A percentile compares a stretch with the other conserved stretches of the same genome.
Evolutionary conservation across 331 rosid genomes (phyloP).

Genomic region (Dryas integrifolia): DNA sequence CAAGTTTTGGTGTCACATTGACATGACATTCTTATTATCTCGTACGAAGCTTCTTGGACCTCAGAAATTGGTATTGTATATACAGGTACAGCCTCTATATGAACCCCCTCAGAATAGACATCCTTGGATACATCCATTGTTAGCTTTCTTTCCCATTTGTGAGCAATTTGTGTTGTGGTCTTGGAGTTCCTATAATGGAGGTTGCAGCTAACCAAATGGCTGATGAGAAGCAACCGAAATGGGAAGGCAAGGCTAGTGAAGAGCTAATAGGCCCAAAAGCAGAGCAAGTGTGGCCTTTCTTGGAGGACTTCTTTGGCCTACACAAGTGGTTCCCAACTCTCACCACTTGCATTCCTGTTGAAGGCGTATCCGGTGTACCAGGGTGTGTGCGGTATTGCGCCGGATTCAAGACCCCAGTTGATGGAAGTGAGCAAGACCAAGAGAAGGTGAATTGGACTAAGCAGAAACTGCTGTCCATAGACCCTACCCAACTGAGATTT

Average conservation of each 20-base stretch:
- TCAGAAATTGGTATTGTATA: too few species aligned
- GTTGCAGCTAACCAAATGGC: slow-evolving; percentile 15
- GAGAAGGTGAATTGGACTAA: slow-evolving; percentile 47
- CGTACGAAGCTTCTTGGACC: too few species aligned
- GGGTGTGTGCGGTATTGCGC: slow-evolving; percentile 62
- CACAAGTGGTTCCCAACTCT: slow-evolving; percentile 57
- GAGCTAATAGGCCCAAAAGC: slow-evolving; percentile 31
- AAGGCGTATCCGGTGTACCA: slow-evolving; percentile 44
- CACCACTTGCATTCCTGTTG: slow-evolving; percentile 40
- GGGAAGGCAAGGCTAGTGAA: slow-evolving; percentile 47
- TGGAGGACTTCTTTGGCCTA: slow-evolving; percentile 63
- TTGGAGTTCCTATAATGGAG: not conserved
- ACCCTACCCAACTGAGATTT: slow-evolving; percentile 24
- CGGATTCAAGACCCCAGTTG: slow-evolving; percentile 53
- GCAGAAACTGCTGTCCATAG: slow-evolving; percentile 52
- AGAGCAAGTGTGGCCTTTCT: slow-evolving; percentile 53
- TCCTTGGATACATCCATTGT: not conserved
- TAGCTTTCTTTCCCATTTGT: not conserved
- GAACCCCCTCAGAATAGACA: not conserved
- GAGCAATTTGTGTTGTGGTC: not conserved
- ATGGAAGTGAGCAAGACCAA: slow-evolving; percentile 3
- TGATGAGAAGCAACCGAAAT: slow-evolving; percentile 23
- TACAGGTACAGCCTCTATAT: not conserved
- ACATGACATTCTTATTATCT: too few species aligned
- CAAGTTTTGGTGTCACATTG: too few species aligned